A percentile compares a stretch with the other conserved stretches of the same genome.
Evolutionary conservation across 306 rosid species (phyloP).

Genomic region (Castanospermum australe): DNA sequence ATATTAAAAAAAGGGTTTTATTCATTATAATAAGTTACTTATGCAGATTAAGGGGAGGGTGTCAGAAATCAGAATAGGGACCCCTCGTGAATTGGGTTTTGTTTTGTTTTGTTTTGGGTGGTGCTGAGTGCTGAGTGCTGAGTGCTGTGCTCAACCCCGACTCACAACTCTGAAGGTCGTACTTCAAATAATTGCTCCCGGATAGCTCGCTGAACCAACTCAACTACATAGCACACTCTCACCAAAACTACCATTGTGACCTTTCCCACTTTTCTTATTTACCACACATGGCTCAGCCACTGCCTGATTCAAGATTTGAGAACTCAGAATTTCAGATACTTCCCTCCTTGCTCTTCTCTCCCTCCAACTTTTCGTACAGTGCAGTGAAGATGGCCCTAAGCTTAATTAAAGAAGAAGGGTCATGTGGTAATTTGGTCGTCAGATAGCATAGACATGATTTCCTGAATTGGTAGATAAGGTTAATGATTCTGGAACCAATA

Average conservation of each 20-base stretch:
- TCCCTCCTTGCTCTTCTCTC: neutral
- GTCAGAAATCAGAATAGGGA: constrained; percentile 40
- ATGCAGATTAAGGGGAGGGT: neutral
- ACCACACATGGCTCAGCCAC: neutral
- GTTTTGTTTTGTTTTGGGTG: constrained; percentile 7
- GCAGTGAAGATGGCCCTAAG: neutral
- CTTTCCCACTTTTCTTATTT: constrained; percentile 3
- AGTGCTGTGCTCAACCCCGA: neutral
- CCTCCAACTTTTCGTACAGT: neutral
- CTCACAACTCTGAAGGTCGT: constrained; percentile 8
- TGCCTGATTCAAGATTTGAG: neutral
- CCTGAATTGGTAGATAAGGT: neutral
- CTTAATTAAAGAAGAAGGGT: neutral
- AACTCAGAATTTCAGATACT: neutral
- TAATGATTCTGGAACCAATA: neutral
- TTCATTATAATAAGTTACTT: neutral
- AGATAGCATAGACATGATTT: neutral
- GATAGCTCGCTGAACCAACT: constrained; percentile 33
- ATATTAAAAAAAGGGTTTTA: neutral
- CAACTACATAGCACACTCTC: neutral
- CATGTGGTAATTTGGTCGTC: neutral
- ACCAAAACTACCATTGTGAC: neutral
- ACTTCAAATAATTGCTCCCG: constrained; percentile 69
- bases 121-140: neutral
- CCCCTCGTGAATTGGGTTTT: constrained; percentile 59